phyloP scores from a whole-genome alignment of 176 grass and related monocot genomes.

The Leersia perrieri region DNA sequence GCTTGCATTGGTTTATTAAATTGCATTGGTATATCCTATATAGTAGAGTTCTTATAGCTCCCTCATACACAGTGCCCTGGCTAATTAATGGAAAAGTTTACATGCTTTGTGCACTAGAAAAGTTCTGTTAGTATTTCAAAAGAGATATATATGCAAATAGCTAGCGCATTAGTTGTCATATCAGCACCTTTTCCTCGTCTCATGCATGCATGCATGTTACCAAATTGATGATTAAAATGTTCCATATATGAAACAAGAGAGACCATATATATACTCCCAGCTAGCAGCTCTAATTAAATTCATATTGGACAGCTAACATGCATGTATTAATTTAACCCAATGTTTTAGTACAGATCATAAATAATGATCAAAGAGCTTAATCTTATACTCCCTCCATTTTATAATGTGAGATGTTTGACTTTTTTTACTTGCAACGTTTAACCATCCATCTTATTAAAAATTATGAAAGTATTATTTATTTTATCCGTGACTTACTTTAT shows the following conservation, averaged over 20 bases:
- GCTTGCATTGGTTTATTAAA: neutral
- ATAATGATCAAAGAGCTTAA: neutral
- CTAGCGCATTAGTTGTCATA: neutral
- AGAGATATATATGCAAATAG: neutral
- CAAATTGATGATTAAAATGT: neutral
- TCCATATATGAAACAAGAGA: neutral
- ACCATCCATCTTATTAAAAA: too few relatives aligned
- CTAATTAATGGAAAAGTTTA: slow-evolving; percentile 25
- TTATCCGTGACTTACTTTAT: too few relatives aligned
- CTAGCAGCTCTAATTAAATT: neutral
- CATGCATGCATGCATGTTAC: slow-evolving; percentile 22
- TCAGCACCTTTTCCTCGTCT: slow-evolving; percentile 11
- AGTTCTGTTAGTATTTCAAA: too few relatives aligned
- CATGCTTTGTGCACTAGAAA: slow-evolving; percentile 20
- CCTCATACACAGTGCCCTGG: neutral
- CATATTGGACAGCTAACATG: neutral
- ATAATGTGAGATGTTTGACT: too few relatives aligned
- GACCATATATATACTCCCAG: neutral
- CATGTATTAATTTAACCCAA: neutral
- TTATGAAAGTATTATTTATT: too few relatives aligned
- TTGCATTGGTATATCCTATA: neutral
- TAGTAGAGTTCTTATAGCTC: neutral
- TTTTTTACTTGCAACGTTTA: too few relatives aligned
- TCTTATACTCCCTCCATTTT: too few relatives aligned
- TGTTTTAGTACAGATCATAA: slow-evolving; percentile 12